phyloP scores from a whole-genome alignment of 805 yeast genomes.

The Saccharomycopsis sp. region DNA sequence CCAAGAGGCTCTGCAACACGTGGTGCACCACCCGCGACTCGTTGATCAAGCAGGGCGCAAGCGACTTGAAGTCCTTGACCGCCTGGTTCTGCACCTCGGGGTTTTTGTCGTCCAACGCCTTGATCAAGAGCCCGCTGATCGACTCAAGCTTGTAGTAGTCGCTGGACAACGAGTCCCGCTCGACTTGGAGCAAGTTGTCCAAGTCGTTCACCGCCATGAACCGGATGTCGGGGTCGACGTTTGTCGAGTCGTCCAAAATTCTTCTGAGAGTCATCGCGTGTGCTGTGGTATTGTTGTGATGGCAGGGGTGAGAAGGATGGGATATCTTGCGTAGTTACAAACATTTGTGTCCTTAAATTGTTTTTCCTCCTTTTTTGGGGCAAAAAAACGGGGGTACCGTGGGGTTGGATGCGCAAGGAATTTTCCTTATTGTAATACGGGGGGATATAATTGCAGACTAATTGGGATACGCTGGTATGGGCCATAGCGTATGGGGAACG shows the following conservation, averaged over 20 bases:
- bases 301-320: too few species aligned
- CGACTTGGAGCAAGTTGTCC: constrained; percentile 34
- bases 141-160: not conserved
- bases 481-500: too few species aligned
- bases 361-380: too few species aligned
- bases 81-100: constrained; percentile 21
- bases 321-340: too few species aligned
- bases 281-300: too few species aligned
- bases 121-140: constrained; percentile 2
- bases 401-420: too few species aligned
- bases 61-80: constrained; percentile 10
- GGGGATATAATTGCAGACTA: too few species aligned
- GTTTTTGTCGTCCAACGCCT: constrained; percentile 8
- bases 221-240: constrained; percentile 74
- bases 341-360: too few species aligned
- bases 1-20: not conserved
- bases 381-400: too few species aligned
- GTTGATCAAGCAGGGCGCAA: not conserved
- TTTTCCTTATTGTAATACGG: too few species aligned
- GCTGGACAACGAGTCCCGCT: not conserved
- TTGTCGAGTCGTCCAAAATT: constrained; percentile 41
- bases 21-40: not conserved
- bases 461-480: too few species aligned
- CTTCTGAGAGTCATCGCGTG: constrained; percentile 23
- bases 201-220: constrained; percentile 82